phyloP scores from a whole-genome alignment of 2,329 filamentous ascomycete genomes.

The Verticillium isaacii region DNA sequence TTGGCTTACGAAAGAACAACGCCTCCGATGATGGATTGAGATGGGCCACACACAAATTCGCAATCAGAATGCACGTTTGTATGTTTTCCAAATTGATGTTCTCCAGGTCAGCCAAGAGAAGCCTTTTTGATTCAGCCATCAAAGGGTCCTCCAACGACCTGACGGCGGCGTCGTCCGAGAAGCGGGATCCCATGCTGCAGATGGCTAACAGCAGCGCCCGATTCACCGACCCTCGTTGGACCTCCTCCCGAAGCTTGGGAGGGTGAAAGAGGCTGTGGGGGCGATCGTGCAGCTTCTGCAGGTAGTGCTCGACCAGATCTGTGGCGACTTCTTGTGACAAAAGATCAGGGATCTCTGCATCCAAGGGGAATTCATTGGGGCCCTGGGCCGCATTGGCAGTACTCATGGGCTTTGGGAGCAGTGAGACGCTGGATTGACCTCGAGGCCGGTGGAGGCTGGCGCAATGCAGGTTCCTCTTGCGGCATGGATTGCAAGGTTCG shows the following conservation, averaged over 20 bases:
- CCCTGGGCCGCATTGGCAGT: not conserved
- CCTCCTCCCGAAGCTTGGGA: slow-evolving; percentile 5
- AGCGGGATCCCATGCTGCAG: slow-evolving; percentile 4
- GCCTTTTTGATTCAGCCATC: slow-evolving; percentile 12
- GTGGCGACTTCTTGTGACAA: not conserved
- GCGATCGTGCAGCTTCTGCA: slow-evolving; percentile 17
- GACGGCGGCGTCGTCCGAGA: slow-evolving; percentile 1
- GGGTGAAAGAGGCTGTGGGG: slow-evolving; percentile 21
- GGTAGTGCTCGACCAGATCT: slow-evolving; percentile 19
- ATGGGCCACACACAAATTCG: slow-evolving; percentile 18
- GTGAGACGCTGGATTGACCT: too few relatives aligned
- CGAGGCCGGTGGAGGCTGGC: not conserved
- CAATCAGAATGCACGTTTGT: slow-evolving; percentile 25
- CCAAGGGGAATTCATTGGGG: too few relatives aligned
- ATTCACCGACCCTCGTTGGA: slow-evolving; percentile 4
- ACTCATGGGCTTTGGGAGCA: not conserved
- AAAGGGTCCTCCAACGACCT: slow-evolving; percentile 4
- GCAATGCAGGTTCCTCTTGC: not conserved
- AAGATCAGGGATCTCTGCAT: not conserved
- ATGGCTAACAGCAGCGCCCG: slow-evolving; percentile 4
- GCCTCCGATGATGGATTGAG: slow-evolving; percentile 19
- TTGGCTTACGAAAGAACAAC: slow-evolving; percentile 21
- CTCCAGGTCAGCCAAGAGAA: slow-evolving; percentile 15
- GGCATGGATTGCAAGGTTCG: slow-evolving; percentile 3
- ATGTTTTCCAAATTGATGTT: slow-evolving; percentile 21